Percentiles rank a stretch among this genome's conserved stretches.
These are phyloP conservation scores for Starmerella sirachaensis DNA, from an alignment of 805 yeast genomes.

Conservation along the genomic window DNA sequence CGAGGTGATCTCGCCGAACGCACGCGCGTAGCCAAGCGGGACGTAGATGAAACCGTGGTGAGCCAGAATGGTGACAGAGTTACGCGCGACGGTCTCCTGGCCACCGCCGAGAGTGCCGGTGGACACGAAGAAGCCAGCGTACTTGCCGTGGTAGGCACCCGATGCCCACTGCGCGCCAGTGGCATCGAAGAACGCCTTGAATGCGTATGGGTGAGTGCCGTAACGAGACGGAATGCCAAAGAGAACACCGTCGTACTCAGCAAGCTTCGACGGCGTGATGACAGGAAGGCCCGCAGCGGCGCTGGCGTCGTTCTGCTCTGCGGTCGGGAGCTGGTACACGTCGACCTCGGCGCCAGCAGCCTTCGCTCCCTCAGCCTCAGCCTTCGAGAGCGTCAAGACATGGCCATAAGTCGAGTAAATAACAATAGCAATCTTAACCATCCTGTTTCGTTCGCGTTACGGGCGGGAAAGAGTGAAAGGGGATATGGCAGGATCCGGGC, in stretches of 20 bases:
- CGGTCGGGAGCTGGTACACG: constrained; percentile 50
- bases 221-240: constrained; percentile 82
- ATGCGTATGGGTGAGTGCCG: constrained; percentile 71
- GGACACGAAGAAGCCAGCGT: constrained; percentile 59
- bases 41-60: constrained; percentile 75
- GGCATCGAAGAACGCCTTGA: constrained; percentile 62
- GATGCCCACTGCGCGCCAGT: constrained; percentile 72
- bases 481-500: not conserved
- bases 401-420: constrained; percentile 74
- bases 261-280: constrained; percentile 47
- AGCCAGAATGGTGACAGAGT: constrained; percentile 49
- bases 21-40: constrained; percentile 66
- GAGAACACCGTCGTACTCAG: constrained; percentile 62
- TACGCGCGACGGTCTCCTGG: constrained; percentile 59
- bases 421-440: constrained; percentile 37
- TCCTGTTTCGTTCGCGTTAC: not conserved
- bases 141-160: constrained; percentile 63
- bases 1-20: constrained; percentile 41
- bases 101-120: constrained; percentile 76
- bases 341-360: constrained; percentile 58
- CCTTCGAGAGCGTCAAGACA: constrained; percentile 52
- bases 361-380: constrained; percentile 55
- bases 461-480: not conserved
- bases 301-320: constrained; percentile 45
- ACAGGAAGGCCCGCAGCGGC: constrained; percentile 35